phyloP scores from a whole-genome alignment of 2,329 filamentous ascomycete species.

The Diaporthe velutina region DNA sequence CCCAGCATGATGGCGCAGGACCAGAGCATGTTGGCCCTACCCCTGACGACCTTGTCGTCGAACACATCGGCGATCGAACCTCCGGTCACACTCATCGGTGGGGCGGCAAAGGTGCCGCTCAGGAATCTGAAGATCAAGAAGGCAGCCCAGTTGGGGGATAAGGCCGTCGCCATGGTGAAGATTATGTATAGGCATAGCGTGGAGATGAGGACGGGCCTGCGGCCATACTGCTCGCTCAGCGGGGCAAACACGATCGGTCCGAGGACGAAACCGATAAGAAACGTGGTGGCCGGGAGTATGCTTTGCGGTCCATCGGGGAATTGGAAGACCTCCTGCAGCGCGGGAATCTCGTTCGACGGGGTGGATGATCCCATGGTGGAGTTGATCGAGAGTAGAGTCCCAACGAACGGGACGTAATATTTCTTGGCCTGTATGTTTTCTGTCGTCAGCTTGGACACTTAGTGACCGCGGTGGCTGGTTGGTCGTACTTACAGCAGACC shows the following conservation, averaged over 20 bases:
- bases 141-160: conserved; percentile 41
- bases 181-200: conserved; percentile 42
- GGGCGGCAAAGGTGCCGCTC: conserved; percentile 43
- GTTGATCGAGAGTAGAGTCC: conserved; percentile 43
- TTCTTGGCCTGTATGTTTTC: conserved; percentile 41
- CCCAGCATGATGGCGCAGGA: conserved; percentile 44
- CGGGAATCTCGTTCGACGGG: conserved; percentile 43
- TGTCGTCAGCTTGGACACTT: not conserved
- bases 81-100: conserved; percentile 46
- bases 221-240: conserved; percentile 44
- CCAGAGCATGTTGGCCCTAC: conserved; percentile 45
- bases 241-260: conserved; percentile 47
- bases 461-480: too few relatives aligned
- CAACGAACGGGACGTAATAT: conserved; percentile 42
- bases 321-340: conserved; percentile 40
- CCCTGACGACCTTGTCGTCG: conserved; percentile 41
- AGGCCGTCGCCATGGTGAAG: conserved; percentile 40
- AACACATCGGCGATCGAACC: conserved; percentile 46
- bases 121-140: conserved; percentile 44
- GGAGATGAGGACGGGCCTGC: conserved; percentile 38
- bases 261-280: conserved; percentile 45
- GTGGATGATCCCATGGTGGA: conserved; percentile 44
- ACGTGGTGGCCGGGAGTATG: conserved; percentile 45
- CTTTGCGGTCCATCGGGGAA: conserved; percentile 42
- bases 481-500: not conserved